Conservation (phyloP, 2,329 filamentous ascomycete species). For the Sporothrix brasiliensis region DNA sequence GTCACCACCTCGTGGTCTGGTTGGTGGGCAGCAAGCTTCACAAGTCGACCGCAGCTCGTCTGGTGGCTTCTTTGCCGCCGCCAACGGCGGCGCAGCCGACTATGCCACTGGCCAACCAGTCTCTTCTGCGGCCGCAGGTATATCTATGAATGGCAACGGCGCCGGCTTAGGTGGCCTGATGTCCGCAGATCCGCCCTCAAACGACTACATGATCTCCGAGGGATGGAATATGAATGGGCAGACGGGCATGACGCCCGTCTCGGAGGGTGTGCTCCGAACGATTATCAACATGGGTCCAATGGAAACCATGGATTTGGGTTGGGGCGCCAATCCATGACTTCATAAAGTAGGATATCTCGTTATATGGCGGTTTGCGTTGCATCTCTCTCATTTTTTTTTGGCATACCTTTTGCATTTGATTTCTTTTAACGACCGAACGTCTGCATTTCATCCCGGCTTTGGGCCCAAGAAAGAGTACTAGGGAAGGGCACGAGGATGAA, state of each 20-base stretch:
- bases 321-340: slow-evolving; percentile 44
- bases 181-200: slow-evolving; percentile 42
- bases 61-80: slow-evolving; percentile 47
- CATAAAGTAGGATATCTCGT: neutral
- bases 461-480: neutral
- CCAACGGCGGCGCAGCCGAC: neutral
- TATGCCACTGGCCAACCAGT: slow-evolving; percentile 39
- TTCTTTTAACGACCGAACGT: neutral
- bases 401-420: neutral
- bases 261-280: slow-evolving; percentile 60
- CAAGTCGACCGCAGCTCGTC: slow-evolving; percentile 45
- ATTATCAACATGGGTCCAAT: slow-evolving; percentile 63
- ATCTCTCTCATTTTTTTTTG: neutral
- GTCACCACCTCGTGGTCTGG: slow-evolving; percentile 40
- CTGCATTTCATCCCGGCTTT: neutral
- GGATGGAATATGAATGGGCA: slow-evolving; percentile 52
- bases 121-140: neutral
- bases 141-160: slow-evolving; percentile 16
- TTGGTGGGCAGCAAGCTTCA: slow-evolving; percentile 30
- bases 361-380: neutral
- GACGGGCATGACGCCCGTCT: slow-evolving; percentile 56
- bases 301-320: slow-evolving; percentile 60
- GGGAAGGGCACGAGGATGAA: neutral
- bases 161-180: slow-evolving; percentile 30
- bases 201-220: slow-evolving; percentile 48